These are phyloP conservation scores for Raffaelea albimanens DNA, from an alignment of 2,329 filamentous ascomycete genomes.

Conservation along the genomic window DNA sequence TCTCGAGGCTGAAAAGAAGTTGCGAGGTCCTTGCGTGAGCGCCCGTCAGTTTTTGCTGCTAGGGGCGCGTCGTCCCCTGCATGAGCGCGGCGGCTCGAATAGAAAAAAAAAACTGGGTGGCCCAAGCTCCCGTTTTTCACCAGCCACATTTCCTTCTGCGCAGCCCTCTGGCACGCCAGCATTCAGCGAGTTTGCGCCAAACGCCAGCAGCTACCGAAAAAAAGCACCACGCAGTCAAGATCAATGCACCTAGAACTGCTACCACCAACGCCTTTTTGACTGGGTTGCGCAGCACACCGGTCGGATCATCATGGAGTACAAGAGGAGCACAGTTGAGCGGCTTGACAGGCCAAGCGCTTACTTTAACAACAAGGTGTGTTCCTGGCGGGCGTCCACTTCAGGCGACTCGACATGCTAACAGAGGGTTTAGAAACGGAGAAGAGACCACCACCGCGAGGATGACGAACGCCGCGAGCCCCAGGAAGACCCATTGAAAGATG, in stretches of 20 bases:
- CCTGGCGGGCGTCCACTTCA: no score
- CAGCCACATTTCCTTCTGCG: not conserved
- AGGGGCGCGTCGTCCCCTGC: slow-evolving; percentile 6
- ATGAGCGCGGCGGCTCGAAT: slow-evolving; percentile 1
- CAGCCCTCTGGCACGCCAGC: no score
- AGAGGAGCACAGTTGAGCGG: slow-evolving; percentile 72
- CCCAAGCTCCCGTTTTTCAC: slow-evolving; percentile 9
- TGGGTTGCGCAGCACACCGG: no score
- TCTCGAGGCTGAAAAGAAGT: no score
- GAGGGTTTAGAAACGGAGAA: slow-evolving; percentile 57
- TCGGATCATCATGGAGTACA: not conserved
- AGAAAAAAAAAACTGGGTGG: slow-evolving; percentile 3
- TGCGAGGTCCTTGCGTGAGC: no score
- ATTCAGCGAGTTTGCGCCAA: no score
- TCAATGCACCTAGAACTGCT: no score
- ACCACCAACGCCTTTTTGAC: no score
- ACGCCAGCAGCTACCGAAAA: no score
- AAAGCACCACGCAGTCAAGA: no score
- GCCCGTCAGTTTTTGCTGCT: slow-evolving; percentile 4
- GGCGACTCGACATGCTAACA: no score
- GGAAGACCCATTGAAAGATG: slow-evolving; percentile 71
- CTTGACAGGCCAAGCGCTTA: slow-evolving; percentile 94
- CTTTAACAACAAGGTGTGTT: slow-evolving; percentile 69
- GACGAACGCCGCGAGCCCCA: slow-evolving; percentile 49
- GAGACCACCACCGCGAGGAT: slow-evolving; percentile 45